Evolutionary conservation across 768 basidiomycete species (phyloP), one percentile per base, ranked within the genome.

Genomic region (Hebeloma cylindrosporum): DNA sequence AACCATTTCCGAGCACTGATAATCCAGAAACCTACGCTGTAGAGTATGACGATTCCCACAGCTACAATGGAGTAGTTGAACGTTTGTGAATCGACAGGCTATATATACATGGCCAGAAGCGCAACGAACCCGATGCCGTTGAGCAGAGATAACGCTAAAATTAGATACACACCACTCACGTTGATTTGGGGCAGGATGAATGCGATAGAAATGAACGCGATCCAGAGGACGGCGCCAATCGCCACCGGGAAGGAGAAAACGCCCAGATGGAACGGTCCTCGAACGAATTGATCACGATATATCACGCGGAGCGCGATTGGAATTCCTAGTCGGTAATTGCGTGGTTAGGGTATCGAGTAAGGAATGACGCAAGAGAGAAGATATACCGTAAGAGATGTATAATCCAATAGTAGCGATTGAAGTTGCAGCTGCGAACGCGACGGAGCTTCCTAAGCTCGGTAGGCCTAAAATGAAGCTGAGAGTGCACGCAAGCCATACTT

Each of bases 401-500:
- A 88, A 66, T 0, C 86, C 87, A 43, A 88, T 88, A 0, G 85
- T 86, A 0, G 85, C 82, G 39, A 86, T 85, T 2, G 73, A 75
- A 0, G 77, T 78, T 0, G 75, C 75, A 8, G 77, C 75, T 0
- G 80, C 58, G 55, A 87, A 88, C 0, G 88, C 88, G 3, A 89
- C 87, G 0, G 74, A 60, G 52, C 80, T 83, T 1, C 87, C 85
- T 2, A 91, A 69, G 59, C 83, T 84, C 0, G 88, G 88, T 1
- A 89, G 68, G 1, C 77, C 85, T 5, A 91, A 75, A 50, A 82
- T 74, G 65, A 91, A 88, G 59, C 84, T 83, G 17, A 89, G 69
- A 5, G 80, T 79, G 51, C 82, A 86, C 1, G 85, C 85, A 31
- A 90, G 77, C 87, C 88, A 89, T 2, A 90, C 86, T 83, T 28